Base-by-base conservation (phyloP, 768 basidiomycete species). In the Nevesoporus exiguus region DNA sequence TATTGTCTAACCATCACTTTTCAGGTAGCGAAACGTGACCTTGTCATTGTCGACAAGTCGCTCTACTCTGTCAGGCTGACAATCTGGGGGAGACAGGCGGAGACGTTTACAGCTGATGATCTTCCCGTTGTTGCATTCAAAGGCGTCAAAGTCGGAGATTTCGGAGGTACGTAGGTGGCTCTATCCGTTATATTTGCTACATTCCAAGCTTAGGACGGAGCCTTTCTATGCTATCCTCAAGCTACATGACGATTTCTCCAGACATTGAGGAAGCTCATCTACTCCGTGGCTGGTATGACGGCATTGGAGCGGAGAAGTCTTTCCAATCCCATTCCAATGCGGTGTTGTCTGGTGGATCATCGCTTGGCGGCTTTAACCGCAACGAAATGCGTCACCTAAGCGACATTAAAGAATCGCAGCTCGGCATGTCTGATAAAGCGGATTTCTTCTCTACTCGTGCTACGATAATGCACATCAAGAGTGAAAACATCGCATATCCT, bases 81-180 rank as follows among this genome's bases (percentile, higher is more conserved):
- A 3, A 76, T 98, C 29, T 99, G 96, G 97, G 97, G 96, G 22
- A 93, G 89, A 69, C 89, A 92, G 68, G 96, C 96, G 0, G 93
- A 98, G 67, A 79, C 80, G 37, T 98, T 84, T 67, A 68, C 71
- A n/a, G 73, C 77, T 6, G 75, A 78, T 11, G 77, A 77, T 46
- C 66, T 78, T 47, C 83, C 91, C 9, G 85, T 98, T 29, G 80
- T 95, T 59, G 96, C 96, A 5, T 91, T 95, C 80, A 97, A 95
- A 72, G 88, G 91, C 22, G 91, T 93, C 59, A 92, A 88, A 69
- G 90, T 98, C 37, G 86, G 92, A 25, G 96, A 98, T 59, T 99
- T 88, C 69, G 86, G 87, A 63, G 93, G 93, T 83, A 61, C 47
- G 74, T 53, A 2, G 15, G 33, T 17, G 25, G 11, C 22, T 24